A percentile compares a stretch with the other conserved stretches of the same genome.
Conservation (phyloP, 345 rosid genomes). For the Rubroshorea leprosula region DNA sequence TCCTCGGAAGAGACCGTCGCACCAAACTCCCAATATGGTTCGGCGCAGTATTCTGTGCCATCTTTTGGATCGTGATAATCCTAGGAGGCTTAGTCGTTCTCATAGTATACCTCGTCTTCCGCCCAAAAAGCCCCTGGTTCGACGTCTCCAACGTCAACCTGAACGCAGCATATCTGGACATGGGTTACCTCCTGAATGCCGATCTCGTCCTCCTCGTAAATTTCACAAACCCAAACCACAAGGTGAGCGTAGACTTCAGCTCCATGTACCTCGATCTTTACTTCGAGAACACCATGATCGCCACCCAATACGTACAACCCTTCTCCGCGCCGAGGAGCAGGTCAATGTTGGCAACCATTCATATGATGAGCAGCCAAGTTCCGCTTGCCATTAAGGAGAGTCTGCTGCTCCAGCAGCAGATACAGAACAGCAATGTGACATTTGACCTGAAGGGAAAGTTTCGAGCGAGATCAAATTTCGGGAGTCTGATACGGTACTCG, state of each 20-base stretch:
- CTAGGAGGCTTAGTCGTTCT: conserved; percentile 31
- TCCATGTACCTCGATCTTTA: conserved; percentile 56
- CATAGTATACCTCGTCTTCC: conserved; percentile 66
- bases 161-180: conserved; percentile 68
- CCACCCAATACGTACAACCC: conserved; percentile 61
- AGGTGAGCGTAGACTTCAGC: conserved; percentile 65
- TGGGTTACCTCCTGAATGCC: conserved; percentile 57
- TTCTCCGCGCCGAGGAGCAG: conserved; percentile 44
- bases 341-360: conserved; percentile 44
- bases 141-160: conserved; percentile 58
- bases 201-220: conserved; percentile 63
- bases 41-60: not conserved
- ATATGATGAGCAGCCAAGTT: conserved; percentile 74
- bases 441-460: conserved; percentile 60
- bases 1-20: conserved; percentile 15
- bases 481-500: conserved; percentile 60
- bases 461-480: conserved; percentile 57
- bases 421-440: conserved; percentile 37
- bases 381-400: conserved; percentile 41
- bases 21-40: conserved; percentile 19
- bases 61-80: not conserved
- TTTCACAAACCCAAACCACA: conserved; percentile 86
- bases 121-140: conserved; percentile 62
- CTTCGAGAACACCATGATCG: conserved; percentile 51
- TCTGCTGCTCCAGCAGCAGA: conserved; percentile 44